A percentile compares a stretch with the other conserved stretches of the same genome.
Conservation (phyloP, 2,329 filamentous ascomycete genomes). For the Ramichloridium luteum region DNA sequence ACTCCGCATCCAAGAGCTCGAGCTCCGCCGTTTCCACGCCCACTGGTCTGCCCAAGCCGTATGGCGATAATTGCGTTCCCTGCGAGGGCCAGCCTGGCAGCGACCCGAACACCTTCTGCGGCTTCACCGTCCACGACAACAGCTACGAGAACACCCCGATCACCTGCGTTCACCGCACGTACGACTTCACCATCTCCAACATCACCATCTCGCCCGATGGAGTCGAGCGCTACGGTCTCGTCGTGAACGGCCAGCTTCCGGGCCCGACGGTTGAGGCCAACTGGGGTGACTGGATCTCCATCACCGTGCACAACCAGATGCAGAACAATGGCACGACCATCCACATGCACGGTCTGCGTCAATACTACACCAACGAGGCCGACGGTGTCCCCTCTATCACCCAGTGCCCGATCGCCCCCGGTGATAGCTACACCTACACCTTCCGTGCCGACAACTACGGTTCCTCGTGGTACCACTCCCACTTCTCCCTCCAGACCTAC, state of each 20-base stretch:
- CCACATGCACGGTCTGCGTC: constrained; percentile 38
- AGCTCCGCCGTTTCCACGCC: neutral
- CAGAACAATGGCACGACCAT: constrained; percentile 33
- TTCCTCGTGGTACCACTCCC: constrained; percentile 29
- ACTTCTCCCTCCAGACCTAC: constrained; percentile 30
- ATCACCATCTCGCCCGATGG: constrained; percentile 37
- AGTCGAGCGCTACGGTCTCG: constrained; percentile 23
- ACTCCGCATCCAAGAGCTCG: neutral
- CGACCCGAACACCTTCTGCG: constrained; percentile 22
- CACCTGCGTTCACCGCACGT: constrained; percentile 23
- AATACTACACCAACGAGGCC: constrained; percentile 39
- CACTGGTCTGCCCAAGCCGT: constrained; percentile 4
- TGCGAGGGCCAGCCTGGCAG: constrained; percentile 23
- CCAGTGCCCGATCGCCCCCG: constrained; percentile 30
- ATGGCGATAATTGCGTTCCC: constrained; percentile 13
- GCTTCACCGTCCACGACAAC: constrained; percentile 25
- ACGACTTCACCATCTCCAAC: constrained; percentile 23
- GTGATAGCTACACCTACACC: constrained; percentile 22
- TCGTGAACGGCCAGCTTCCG: constrained; percentile 37
- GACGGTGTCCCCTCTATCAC: constrained; percentile 37
- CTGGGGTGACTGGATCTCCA: constrained; percentile 29
- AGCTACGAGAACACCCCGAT: constrained; percentile 27
- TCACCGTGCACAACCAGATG: constrained; percentile 17
- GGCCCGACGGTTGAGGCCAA: constrained; percentile 35
- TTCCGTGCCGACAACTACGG: constrained; percentile 31